These are phyloP conservation scores for Bremia lactucae DNA, from an alignment of 352 stramenopile species.

Conservation along the genomic window DNA sequence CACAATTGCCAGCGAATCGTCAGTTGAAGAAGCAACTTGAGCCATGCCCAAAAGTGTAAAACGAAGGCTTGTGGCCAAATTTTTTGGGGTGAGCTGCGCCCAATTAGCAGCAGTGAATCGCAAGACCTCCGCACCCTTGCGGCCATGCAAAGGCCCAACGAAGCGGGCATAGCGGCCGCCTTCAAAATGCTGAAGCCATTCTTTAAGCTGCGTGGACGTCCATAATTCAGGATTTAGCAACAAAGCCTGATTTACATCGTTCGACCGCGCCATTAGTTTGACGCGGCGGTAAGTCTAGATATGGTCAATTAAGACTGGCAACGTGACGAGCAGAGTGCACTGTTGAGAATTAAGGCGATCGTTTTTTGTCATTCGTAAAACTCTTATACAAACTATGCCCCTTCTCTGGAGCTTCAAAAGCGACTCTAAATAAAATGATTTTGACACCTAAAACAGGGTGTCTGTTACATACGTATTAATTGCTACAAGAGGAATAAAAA, in stretches of 20 bases:
- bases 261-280: slow-evolving; percentile 36
- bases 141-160: slow-evolving; percentile 35
- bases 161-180: slow-evolving; percentile 56
- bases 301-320: background rate
- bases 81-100: slow-evolving; percentile 39
- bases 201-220: slow-evolving; percentile 65
- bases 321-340: too few species aligned
- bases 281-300: slow-evolving; percentile 2
- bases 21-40: slow-evolving; percentile 56
- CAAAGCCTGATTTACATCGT: slow-evolving; percentile 60
- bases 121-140: slow-evolving; percentile 55
- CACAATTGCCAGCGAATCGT: slow-evolving; percentile 57
- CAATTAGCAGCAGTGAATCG: slow-evolving; percentile 54
- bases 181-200: slow-evolving; percentile 70
- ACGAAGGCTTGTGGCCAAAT: slow-evolving; percentile 66
- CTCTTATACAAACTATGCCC: too few species aligned
- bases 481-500: too few species aligned
- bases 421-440: too few species aligned
- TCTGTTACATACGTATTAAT: too few species aligned
- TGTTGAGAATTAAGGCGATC: too few species aligned
- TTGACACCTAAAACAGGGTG: too few species aligned
- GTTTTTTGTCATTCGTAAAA: too few species aligned
- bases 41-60: slow-evolving; percentile 83
- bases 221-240: slow-evolving; percentile 73
- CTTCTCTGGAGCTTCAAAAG: too few species aligned